A percentile compares a stretch with the other conserved stretches of the same genome.
Conservation (phyloP, 75 land plant genomes). For the Ceratopteris richardii region DNA sequence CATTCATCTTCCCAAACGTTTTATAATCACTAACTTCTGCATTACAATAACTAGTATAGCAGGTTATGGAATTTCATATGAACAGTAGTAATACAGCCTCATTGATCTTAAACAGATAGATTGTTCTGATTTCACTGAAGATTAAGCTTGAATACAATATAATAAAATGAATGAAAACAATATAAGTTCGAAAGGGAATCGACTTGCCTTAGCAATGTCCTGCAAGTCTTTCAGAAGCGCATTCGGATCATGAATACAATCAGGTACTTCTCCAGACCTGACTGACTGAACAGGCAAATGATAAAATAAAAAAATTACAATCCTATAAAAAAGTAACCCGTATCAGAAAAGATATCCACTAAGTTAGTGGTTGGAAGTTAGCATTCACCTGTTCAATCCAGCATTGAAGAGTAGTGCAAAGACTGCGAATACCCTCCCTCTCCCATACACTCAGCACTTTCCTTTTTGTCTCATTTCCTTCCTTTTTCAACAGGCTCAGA, state of each 20-base stretch:
- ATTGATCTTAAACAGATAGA: too few relatives aligned
- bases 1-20: too few relatives aligned
- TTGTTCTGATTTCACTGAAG: too few relatives aligned
- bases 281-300: not conserved
- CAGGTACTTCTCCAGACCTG: conserved; percentile 5
- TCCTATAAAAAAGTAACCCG: not conserved
- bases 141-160: too few relatives aligned
- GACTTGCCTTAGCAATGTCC: not conserved
- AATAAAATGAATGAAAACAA: too few relatives aligned
- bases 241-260: conserved; percentile 2
- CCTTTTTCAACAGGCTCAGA: conserved; percentile 13
- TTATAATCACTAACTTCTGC: too few relatives aligned
- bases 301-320: not conserved
- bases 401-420: conserved; percentile 1
- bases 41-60: too few relatives aligned
- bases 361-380: too few relatives aligned
- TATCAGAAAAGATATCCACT: not conserved
- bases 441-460: conserved; percentile 7
- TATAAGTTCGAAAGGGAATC: too few relatives aligned
- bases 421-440: conserved; percentile 7
- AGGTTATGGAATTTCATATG: too few relatives aligned
- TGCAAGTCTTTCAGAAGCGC: conserved; percentile 7
- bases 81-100: too few relatives aligned
- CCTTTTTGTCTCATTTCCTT: not conserved
- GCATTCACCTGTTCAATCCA: conserved; percentile 14